These are phyloP conservation scores for Trifolium pratense DNA, from an alignment of 306 rosid genomes.

Conservation along the genomic window DNA sequence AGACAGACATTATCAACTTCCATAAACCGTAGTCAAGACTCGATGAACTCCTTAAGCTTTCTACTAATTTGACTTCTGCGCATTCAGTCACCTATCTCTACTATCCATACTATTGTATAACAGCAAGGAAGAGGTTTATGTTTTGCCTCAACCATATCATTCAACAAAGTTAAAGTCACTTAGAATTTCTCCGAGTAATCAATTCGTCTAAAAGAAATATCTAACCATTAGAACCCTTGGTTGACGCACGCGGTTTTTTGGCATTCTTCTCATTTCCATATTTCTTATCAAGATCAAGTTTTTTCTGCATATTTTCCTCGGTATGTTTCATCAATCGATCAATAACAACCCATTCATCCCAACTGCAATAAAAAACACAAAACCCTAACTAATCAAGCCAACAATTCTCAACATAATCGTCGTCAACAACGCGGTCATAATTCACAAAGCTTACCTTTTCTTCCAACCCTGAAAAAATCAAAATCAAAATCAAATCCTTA, in stretches of 20 bases:
- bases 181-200: conserved; percentile 19
- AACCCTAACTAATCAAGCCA: conserved; percentile 26
- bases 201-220: conserved; percentile 36
- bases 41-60: neutral
- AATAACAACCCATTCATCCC: conserved; percentile 88
- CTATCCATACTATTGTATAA: neutral
- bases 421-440: neutral
- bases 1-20: conserved; percentile 20
- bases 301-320: conserved; percentile 58
- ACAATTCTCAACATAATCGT: neutral
- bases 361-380: conserved; percentile 50
- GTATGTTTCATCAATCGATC: conserved; percentile 75
- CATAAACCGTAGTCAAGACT: neutral
- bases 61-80: neutral
- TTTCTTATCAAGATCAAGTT: conserved; percentile 43
- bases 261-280: conserved; percentile 52
- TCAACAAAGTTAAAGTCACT: conserved; percentile 6
- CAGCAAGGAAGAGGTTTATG: neutral
- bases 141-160: neutral
- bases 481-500: neutral
- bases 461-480: conserved; percentile 80
- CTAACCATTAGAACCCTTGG: conserved; percentile 55
- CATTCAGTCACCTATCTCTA: neutral
- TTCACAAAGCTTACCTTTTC: conserved; percentile 57
- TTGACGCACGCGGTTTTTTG: conserved; percentile 45